phyloP scores from a whole-genome alignment of 257 asterid species.

The Solanum tacnaense region DNA sequence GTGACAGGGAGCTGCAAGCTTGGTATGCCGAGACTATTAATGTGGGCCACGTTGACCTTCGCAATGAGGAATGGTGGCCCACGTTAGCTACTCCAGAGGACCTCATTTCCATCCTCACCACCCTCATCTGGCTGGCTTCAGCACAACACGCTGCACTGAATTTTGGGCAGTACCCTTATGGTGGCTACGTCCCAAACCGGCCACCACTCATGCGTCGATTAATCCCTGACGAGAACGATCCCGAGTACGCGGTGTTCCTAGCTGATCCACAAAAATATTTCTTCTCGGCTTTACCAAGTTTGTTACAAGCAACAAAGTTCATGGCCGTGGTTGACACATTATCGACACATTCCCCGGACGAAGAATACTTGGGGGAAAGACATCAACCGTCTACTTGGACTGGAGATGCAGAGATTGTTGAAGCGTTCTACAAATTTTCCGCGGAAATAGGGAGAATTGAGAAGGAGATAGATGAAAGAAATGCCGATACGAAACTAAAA shows the following conservation, averaged over 20 bases:
- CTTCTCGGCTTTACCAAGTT: conserved; percentile 67
- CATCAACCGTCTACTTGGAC: conserved; percentile 74
- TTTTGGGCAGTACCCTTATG: conserved; percentile 94
- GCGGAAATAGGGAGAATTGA: conserved; percentile 49
- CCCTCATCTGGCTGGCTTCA: conserved; percentile 78
- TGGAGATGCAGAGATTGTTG: conserved; percentile 55
- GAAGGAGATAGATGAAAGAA: conserved; percentile 71
- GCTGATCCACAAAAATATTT: conserved; percentile 79
- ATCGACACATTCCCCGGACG: conserved; percentile 90
- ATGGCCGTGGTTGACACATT: conserved; percentile 95
- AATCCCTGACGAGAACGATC: conserved; percentile 64
- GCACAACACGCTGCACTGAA: conserved; percentile 96
- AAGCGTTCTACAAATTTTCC: conserved; percentile 60
- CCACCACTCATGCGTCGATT: conserved; percentile 83
- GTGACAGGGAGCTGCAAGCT: conserved; percentile 82
- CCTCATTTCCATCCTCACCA: conserved; percentile 68
- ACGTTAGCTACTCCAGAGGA: conserved; percentile 55
- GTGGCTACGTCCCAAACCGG: conserved; percentile 92
- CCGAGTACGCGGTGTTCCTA: conserved; percentile 48
- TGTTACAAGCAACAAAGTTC: conserved; percentile 80
- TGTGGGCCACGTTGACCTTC: conserved; percentile 76
- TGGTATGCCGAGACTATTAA: conserved; percentile 92
- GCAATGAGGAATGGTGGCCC: conserved; percentile 91
- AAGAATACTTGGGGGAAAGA: conserved; percentile 86
- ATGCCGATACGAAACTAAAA: conserved; percentile 26